Conservation (phyloP, 2,329 filamentous ascomycete genomes). For the Trichoderma asperellum region DNA sequence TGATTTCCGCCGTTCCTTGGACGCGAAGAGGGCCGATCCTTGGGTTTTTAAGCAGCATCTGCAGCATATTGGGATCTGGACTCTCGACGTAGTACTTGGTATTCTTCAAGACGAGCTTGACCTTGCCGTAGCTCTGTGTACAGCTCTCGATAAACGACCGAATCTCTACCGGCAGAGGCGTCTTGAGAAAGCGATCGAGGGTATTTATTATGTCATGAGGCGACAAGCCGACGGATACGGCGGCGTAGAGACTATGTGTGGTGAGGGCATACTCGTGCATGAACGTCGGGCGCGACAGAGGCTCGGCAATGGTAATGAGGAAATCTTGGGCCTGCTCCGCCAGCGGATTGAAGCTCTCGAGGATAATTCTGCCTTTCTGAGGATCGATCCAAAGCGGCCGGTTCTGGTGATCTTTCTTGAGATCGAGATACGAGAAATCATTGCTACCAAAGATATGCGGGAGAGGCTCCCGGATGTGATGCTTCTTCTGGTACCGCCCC, state of each 20-base stretch:
- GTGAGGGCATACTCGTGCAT: constrained; percentile 94
- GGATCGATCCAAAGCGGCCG: constrained; percentile 95
- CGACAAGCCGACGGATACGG: constrained; percentile 90
- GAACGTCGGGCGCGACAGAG: constrained; percentile 83
- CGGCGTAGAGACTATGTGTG: constrained; percentile 90
- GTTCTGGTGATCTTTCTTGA: constrained; percentile 88
- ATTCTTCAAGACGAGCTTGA: constrained; percentile 91
- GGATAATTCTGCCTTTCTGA: constrained; percentile 79
- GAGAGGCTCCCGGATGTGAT: constrained; percentile 49
- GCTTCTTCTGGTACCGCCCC: constrained; percentile 54
- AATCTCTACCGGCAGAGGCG: constrained; percentile 79
- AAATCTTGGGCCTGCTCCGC: constrained; percentile 91
- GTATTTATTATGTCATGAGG: constrained; percentile 89
- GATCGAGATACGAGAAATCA: constrained; percentile 80
- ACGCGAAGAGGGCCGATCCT: constrained; percentile 80
- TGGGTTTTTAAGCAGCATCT: constrained; percentile 81
- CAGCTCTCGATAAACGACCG: constrained; percentile 76
- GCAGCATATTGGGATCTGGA: constrained; percentile 81
- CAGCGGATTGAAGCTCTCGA: constrained; percentile 91
- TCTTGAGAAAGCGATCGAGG: constrained; percentile 87
- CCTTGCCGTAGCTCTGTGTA: constrained; percentile 90
- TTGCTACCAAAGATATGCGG: constrained; percentile 52
- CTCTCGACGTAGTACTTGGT: constrained; percentile 95
- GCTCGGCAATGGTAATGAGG: constrained; percentile 93
- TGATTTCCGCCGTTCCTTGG: constrained; percentile 72